These are phyloP conservation scores for Tylopilus balloui DNA, from an alignment of 768 basidiomycete genomes.

Conservation along the genomic window DNA sequence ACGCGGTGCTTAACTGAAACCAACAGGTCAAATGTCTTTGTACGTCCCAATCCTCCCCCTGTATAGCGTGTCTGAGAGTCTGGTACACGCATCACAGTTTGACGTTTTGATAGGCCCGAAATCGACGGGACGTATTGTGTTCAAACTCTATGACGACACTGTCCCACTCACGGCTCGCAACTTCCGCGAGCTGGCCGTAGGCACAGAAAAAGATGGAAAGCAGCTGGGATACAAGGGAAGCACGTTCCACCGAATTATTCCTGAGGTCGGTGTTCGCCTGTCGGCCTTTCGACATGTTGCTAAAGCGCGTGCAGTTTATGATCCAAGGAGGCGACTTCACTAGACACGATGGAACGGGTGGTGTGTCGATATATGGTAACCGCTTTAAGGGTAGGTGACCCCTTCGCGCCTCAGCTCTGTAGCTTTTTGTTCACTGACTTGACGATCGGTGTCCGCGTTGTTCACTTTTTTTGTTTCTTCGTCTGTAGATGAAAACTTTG, in stretches of 20 bases:
- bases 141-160: slow-evolving; percentile 77
- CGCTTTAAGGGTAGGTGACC: slow-evolving; percentile 60
- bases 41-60: slow-evolving; percentile 24
- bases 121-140: slow-evolving; percentile 67
- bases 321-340: slow-evolving; percentile 88
- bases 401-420: too few relatives aligned
- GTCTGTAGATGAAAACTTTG: slow-evolving; percentile 64
- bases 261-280: slow-evolving; percentile 39
- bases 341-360: slow-evolving; percentile 67
- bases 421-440: not conserved
- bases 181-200: slow-evolving; percentile 76
- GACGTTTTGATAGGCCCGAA: slow-evolving; percentile 57
- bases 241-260: slow-evolving; percentile 71
- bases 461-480: not conserved
- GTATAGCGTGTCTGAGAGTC: not conserved
- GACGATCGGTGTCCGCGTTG: not conserved
- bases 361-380: slow-evolving; percentile 81
- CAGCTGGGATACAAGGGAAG: slow-evolving; percentile 71
- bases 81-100: slow-evolving; percentile 40
- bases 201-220: slow-evolving; percentile 36
- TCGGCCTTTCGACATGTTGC: not conserved
- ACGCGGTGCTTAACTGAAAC: slow-evolving; percentile 2
- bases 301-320: slow-evolving; percentile 56
- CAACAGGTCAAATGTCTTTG: slow-evolving; percentile 26
- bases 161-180: slow-evolving; percentile 80